Percentiles rank a stretch among this genome's conserved stretches.
Conservation (phyloP, 1,284 basidiomycete genomes). For the Cutaneotrichosporon dermatis region DNA sequence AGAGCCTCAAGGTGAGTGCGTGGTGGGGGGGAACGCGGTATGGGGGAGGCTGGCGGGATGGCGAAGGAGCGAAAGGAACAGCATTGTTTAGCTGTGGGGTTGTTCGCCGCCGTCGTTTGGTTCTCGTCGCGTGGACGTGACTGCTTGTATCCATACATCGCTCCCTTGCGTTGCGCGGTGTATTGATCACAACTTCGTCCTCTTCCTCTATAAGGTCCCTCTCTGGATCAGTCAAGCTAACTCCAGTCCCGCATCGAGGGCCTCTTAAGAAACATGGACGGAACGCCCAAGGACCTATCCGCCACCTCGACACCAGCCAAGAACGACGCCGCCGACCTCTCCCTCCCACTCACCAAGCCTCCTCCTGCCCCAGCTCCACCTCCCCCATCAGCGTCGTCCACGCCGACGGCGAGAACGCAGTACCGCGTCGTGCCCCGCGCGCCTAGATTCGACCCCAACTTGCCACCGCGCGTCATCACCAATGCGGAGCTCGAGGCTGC, state of each 20-base stretch:
- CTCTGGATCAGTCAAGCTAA: not conserved
- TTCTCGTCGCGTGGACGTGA: no score
- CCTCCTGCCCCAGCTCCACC: not conserved
- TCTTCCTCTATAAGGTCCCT: no score
- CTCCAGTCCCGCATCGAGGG: constrained; percentile 18
- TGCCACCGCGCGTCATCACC: constrained; percentile 38
- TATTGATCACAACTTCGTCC: no score
- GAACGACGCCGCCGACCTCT: no score
- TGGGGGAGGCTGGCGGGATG: no score
- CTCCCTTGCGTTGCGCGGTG: no score
- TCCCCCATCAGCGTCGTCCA: not conserved
- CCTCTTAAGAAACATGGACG: constrained; percentile 1
- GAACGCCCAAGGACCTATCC: not conserved
- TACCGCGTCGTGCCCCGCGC: constrained; percentile 38
- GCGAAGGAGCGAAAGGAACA: no score
- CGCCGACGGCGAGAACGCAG: constrained; percentile 13
- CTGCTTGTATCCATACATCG: no score
- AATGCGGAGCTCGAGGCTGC: constrained; percentile 31
- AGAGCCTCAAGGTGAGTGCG: constrained; percentile 29
- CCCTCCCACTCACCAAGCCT: not conserved
- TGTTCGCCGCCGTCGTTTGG: no score
- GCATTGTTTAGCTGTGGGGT: no score
- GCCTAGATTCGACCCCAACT: constrained; percentile 15
- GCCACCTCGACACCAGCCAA: no score
- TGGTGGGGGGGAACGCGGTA: not conserved